Base-by-base conservation (phyloP, 2,329 filamentous ascomycete species). In the Pseudogymnoascus sp. region DNA sequence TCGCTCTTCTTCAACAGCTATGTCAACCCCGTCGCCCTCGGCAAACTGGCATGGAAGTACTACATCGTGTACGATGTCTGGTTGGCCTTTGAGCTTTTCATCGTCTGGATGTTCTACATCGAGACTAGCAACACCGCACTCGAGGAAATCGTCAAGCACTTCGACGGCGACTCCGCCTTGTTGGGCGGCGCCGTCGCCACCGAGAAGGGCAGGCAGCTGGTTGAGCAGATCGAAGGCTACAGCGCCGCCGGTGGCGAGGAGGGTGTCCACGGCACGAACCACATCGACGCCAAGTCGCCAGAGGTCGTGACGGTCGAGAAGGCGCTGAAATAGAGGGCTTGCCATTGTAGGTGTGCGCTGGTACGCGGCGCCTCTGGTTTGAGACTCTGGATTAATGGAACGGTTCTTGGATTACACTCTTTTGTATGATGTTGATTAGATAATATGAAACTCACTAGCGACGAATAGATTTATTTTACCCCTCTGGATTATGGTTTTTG, bases 131-230 rank as follows among this genome's bases (percentile, higher is more conserved):
- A 77, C 68, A 77, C 75, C 5, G 73, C 77, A 42, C 72, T 79
- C 25, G 77, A 78, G 67, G 76, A 78, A 64, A 78, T 78, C 63
- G 77, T 76, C 59, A 77, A 75, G 67, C 72, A 75, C 67, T 78
- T 78, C 62, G 77, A 78, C 67, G 75, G 76, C 18, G 76, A 79
- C 5, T 70, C 72, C 59, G 77, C 77, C n/a, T 31, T 70, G 16
- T 61, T 70, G 16, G 69, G 69, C 62, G 69, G 69, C 44, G 64
- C 64, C 44, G 10, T 66, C 6, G 69, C 68, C 1, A 69, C 68
- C 3, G 68, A 69, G 21, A 69, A 69, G 63, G 14, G 64, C 64
- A 12, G 66, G 61, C n/a, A 37, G 6, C 33, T 63, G 25, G 62
- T 59, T 12, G 56, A 50, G 14, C 53, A 63, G 56, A 44, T 63